Evolutionary conservation across 2,329 filamentous ascomycete genomes (phyloP), one percentile per base, ranked within the genome.

Genomic region (Aspergillus luchuensis): DNA sequence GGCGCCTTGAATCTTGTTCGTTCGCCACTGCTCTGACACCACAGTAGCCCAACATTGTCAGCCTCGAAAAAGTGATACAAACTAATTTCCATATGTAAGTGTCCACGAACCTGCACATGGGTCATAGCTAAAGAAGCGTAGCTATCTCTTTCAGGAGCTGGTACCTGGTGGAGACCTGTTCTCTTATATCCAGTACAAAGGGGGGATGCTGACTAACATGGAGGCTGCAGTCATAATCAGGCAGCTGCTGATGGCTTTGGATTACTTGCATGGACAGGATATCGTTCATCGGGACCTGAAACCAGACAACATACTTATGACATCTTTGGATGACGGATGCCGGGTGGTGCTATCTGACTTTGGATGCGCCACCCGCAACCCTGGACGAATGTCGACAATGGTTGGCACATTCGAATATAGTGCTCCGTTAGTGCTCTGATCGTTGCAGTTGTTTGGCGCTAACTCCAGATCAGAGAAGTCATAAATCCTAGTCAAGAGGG

Each of bases 281-380:
- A 83, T 88, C 47, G 84, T 84, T 4, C 86, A 89, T 69, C 79
- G 86, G 33, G 86, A 89, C 66, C 77, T 88, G 52, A 89, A 88
- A 66, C 85, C 85, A 0, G 86, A 88, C 56, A 88, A 88, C 65
- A 82, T 88, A 8, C 77, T 89, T 30, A 80, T 88, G 79, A 83
- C 83, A 0, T 84, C 82, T 1, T 76, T 82, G 55, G 74, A 77
- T 13, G 74, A 76, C 47, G 81, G 81, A 3, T 78, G 79, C 21
- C 79, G 86, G 21, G 76, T 88, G 7, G 78, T 88, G 1, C 75
- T 89, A 45, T 85, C 84, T 0, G 86, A 88, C 69, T 89, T 89
- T 67, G 86, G 86, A 8, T 81, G 82, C 64, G 81, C 85, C 2
- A 79, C 80, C 41, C 59, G 66, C 17, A 65, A 61, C 25, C 67